Evolutionary conservation across 2,329 filamentous ascomycete species (phyloP).

Genomic region (Ophiostoma sp.): DNA sequence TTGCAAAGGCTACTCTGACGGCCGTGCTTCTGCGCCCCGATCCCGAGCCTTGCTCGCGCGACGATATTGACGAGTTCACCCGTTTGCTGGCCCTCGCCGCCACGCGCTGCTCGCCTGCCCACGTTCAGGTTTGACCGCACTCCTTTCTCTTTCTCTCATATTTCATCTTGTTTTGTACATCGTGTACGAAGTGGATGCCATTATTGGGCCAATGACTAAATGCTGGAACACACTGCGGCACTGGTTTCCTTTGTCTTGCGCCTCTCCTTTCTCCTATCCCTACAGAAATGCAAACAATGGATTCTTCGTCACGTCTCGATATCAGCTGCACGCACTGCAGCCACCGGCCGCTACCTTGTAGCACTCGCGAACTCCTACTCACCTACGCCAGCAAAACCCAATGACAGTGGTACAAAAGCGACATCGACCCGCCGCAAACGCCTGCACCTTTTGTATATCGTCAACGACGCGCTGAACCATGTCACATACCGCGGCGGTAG

Average conservation of each 20-base stretch:
- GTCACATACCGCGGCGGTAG: conserved; percentile 63
- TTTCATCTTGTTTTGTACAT: neutral
- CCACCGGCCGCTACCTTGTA: conserved; percentile 70
- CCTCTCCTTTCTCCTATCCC: conserved; percentile 22
- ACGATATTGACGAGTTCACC: conserved; percentile 66
- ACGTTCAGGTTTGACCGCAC: conserved; percentile 74
- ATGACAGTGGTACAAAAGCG: conserved; percentile 23
- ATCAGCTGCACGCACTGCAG: conserved; percentile 59
- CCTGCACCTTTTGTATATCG: conserved; percentile 69
- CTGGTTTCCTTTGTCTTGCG: conserved; percentile 17
- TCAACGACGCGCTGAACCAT: conserved; percentile 75
- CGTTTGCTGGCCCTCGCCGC: conserved; percentile 58
- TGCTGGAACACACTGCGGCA: neutral
- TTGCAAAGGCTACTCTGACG: conserved; percentile 72
- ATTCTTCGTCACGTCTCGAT: conserved; percentile 65
- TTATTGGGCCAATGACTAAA: conserved; percentile 12
- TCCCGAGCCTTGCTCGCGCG: conserved; percentile 61
- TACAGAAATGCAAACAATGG: conserved; percentile 84
- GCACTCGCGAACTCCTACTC: conserved; percentile 59
- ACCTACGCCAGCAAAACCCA: conserved; percentile 27
- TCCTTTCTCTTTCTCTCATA: conserved; percentile 8
- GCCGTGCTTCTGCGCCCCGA: conserved; percentile 69
- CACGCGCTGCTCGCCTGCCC: conserved; percentile 66
- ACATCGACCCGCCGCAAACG: conserved; percentile 56
- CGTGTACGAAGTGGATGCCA: neutral